Evolutionary conservation across 2,329 filamentous ascomycete species (phyloP), one percentile per base, ranked within the genome.

Genomic region (Lecanicillium sp.): DNA sequence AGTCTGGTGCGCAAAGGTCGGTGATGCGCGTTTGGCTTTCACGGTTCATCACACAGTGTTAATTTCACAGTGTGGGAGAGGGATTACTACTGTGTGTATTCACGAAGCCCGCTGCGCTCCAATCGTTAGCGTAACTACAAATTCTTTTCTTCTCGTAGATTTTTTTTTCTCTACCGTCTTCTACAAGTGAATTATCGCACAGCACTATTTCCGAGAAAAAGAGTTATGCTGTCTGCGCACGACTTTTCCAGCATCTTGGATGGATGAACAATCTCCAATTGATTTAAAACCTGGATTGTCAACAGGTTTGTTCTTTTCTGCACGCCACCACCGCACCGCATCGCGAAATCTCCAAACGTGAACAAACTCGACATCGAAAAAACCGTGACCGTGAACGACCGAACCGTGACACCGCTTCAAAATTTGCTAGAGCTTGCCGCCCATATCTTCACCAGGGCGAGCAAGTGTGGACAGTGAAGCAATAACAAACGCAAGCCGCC

Each of bases 391-490:
- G n/a, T n/a, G n/a, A n/a, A n/a, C n/a, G n/a, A n/a, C n/a, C n/a
- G n/a, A n/a, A n/a, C n/a, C n/a, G n/a, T n/a, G n/a, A n/a, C n/a
- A 39, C 52, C 61, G 77, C 78, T 81, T 81, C 77, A 67, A 77
- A 70, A 70, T 68, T 72, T 78, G 78, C 78, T 82, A 82, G 78
- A 82, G 77, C 78, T 79, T 80, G 75, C 71, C 78, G 77, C 68
- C 69, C 73, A 63, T 67, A 63, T 61, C 58, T 43, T 61, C 62
- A 58, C 69, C 66, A 79, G 70, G 73, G 70, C 77, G 78, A 64
- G 72, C 75, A 78, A 78, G 79, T 82, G 79, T 82, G 79, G 79
- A 83, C 79, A 80, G 67, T 80, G 79, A 83, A 83, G 79, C 79
- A 72, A 83, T 57, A 83, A 67, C 51, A 67, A 77, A 69, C 69